phyloP scores from a whole-genome alignment of 2,329 filamentous ascomycete genomes.

The Phoma sp. region DNA sequence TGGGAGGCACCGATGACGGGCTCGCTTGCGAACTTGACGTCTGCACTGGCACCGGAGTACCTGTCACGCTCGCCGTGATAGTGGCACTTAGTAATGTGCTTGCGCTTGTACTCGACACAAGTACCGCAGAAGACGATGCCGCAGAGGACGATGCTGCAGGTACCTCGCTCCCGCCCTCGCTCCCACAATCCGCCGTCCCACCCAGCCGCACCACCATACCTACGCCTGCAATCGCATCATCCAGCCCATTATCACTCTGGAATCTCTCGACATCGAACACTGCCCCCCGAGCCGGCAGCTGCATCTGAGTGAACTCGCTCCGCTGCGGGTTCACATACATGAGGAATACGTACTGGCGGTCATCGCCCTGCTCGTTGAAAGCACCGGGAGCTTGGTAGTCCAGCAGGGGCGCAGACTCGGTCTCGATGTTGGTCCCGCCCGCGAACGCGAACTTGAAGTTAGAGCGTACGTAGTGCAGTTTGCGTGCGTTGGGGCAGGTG shows the following conservation, averaged over 20 bases:
- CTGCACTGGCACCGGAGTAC: too few species aligned
- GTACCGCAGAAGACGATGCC: too few species aligned
- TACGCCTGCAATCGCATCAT: conserved; percentile 36
- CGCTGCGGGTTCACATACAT: conserved; percentile 39
- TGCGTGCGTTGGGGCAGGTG: conserved; percentile 34
- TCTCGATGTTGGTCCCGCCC: conserved; percentile 34
- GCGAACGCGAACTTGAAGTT: conserved; percentile 41
- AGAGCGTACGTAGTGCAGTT: conserved; percentile 39
- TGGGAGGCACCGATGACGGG: too few species aligned
- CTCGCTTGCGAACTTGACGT: too few species aligned
- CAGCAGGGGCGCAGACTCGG: conserved; percentile 20
- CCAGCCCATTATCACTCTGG: conserved; percentile 37
- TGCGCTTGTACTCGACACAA: too few species aligned
- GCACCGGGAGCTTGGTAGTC: conserved; percentile 41
- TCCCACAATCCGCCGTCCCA: conserved; percentile 27
- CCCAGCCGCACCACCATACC: conserved; percentile 45
- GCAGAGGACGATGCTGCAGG: too few species aligned
- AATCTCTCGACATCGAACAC: conserved; percentile 38
- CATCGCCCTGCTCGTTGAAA: conserved; percentile 39
- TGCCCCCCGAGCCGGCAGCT: conserved; percentile 34
- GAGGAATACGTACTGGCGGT: conserved; percentile 41
- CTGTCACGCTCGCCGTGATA: too few species aligned
- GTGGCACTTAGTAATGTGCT: too few species aligned
- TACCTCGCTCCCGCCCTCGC: neutral
- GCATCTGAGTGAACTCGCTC: conserved; percentile 26